phyloP scores from a whole-genome alignment of 345 rosid genomes.

The Raphanus raphanistrum region DNA sequence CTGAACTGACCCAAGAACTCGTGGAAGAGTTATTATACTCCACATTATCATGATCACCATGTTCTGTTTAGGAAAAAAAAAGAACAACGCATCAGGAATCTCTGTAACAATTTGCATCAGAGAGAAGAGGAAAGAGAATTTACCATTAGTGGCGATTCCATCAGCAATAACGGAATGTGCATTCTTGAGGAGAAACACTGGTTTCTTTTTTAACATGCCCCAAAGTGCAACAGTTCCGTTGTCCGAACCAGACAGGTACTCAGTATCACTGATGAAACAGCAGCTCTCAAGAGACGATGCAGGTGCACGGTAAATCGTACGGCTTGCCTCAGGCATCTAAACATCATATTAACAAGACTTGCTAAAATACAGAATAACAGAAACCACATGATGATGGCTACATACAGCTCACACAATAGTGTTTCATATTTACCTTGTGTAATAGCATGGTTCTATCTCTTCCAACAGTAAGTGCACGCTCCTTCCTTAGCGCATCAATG shows the following conservation, averaged over 20 bases:
- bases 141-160: constrained; percentile 41
- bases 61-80: constrained; percentile 38
- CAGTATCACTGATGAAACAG: constrained; percentile 75
- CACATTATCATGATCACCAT: constrained; percentile 40
- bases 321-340: constrained; percentile 77
- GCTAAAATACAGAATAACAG: constrained; percentile 24
- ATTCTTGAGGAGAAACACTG: constrained; percentile 65
- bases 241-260: constrained; percentile 93
- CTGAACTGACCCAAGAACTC: constrained; percentile 85
- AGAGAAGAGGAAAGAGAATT: neutral
- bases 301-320: constrained; percentile 77
- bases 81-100: neutral
- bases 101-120: neutral
- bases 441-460: constrained; percentile 89
- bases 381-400: constrained; percentile 2
- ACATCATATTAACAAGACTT: constrained; percentile 16
- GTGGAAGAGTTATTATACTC: constrained; percentile 38
- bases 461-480: constrained; percentile 73
- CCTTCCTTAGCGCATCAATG: constrained; percentile 75
- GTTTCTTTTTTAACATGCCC: constrained; percentile 70
- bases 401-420: neutral
- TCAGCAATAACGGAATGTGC: constrained; percentile 56
- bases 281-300: constrained; percentile 86
- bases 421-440: constrained; percentile 32
- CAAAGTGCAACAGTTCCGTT: constrained; percentile 89